phyloP scores from a whole-genome alignment of 1,284 basidiomycete genomes.

The Naganishia sp. region DNA sequence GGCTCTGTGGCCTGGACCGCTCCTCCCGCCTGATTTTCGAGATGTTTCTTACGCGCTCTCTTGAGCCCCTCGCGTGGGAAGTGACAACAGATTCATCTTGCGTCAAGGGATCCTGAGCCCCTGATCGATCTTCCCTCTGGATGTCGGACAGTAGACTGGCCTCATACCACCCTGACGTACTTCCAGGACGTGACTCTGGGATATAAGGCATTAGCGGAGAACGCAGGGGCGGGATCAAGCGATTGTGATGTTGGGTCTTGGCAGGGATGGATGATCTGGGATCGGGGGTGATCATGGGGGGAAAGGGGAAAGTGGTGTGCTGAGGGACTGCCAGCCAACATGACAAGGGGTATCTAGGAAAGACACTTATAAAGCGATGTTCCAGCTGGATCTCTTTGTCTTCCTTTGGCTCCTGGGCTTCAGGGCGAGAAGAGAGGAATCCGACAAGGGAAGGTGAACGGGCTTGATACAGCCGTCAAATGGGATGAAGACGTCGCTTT shows the following conservation, averaged over 20 bases:
- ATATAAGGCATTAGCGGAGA: constrained; percentile 7
- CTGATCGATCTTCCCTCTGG: background rate
- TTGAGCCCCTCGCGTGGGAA: background rate
- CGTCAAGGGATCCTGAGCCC: background rate
- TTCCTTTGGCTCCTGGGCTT: background rate
- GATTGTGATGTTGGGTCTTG: background rate
- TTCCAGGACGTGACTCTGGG: constrained; percentile 4
- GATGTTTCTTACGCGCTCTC: constrained; percentile 11
- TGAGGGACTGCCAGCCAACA: background rate
- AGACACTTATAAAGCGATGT: background rate
- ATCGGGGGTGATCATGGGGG: too few species aligned
- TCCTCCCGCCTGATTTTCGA: background rate
- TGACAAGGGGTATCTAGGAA: background rate
- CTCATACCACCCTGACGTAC: constrained; percentile 13
- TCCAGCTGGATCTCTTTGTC: background rate
- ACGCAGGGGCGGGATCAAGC: background rate
- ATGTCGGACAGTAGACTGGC: constrained; percentile 10
- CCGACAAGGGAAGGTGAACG: background rate
- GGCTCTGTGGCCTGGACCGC: background rate
- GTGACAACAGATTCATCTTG: background rate
- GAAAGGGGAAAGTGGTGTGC: too few species aligned
- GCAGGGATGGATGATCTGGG: background rate
- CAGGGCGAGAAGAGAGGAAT: background rate
- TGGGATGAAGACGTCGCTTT: background rate
- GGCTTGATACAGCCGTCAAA: background rate